phyloP scores from a whole-genome alignment of 139 green algal species.

The Chlorella sorokiniana region DNA sequence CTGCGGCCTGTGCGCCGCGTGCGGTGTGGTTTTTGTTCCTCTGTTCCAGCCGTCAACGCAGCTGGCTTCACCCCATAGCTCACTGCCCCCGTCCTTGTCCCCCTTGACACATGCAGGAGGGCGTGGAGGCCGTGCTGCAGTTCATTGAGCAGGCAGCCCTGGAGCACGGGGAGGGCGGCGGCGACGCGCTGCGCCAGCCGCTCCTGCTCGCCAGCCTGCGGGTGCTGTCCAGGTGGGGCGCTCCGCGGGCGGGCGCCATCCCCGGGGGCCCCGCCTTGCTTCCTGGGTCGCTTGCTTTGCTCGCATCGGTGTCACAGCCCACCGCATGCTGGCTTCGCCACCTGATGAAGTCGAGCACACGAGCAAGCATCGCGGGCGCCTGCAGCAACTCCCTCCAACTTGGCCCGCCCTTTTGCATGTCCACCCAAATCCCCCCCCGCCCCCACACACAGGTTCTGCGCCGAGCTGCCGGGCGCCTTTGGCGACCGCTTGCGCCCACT shows the following conservation, averaged over 20 bases:
- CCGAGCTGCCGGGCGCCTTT: conserved; percentile 46
- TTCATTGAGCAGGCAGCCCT: conserved; percentile 57
- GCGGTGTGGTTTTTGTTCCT: too few relatives aligned
- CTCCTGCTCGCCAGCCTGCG: conserved; percentile 20
- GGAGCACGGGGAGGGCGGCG: not conserved
- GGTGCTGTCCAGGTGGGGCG: not conserved
- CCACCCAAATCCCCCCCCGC: too few relatives aligned
- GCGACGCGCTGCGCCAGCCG: not conserved
- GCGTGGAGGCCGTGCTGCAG: conserved; percentile 56
- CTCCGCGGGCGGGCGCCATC: not conserved
- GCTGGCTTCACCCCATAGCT: too few relatives aligned
- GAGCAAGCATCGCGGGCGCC: not conserved
- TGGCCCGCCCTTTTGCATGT: not conserved
- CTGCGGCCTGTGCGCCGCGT: too few relatives aligned
- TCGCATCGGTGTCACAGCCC: too few relatives aligned
- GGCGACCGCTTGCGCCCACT: conserved; percentile 34
- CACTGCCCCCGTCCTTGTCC: not conserved
- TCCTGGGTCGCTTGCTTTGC: not conserved
- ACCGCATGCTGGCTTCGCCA: too few relatives aligned
- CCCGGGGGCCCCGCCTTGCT: not conserved
- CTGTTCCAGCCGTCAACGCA: too few relatives aligned
- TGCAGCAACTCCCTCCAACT: not conserved
- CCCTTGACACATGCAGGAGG: conserved; percentile 28
- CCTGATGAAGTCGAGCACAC: too few relatives aligned
- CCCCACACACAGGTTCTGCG: conserved; percentile 42